Percentiles rank a stretch among this genome's conserved stretches.
These are phyloP conservation scores for Chondrostereum purpureum DNA, from an alignment of 1,284 basidiomycete genomes.

Conservation along the genomic window DNA sequence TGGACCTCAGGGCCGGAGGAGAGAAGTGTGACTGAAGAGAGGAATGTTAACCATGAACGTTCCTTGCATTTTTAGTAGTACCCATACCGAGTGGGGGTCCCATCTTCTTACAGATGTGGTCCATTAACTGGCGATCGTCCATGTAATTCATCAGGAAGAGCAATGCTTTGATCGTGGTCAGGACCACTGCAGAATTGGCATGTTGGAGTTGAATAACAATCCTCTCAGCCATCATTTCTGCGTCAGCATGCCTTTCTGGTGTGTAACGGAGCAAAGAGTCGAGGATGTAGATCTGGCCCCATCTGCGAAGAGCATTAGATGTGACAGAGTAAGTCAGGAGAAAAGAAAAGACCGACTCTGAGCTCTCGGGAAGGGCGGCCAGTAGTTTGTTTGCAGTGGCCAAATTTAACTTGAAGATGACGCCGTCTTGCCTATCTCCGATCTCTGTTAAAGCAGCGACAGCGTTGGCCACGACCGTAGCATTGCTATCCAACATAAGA, in stretches of 20 bases:
- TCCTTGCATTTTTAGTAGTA: not conserved
- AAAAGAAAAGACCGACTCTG: conserved; percentile 58
- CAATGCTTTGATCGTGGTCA: conserved; percentile 92
- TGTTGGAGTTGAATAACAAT: conserved; percentile 89
- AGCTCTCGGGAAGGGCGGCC: conserved; percentile 81
- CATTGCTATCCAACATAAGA: conserved; percentile 87
- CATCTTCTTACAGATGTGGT: conserved; percentile 94
- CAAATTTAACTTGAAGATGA: conserved; percentile 81
- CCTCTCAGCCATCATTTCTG: conserved; percentile 90
- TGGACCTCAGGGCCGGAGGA: conserved; percentile 98
- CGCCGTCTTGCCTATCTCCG: conserved; percentile 83
- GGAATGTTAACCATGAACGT: conserved; percentile 10
- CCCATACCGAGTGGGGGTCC: conserved; percentile 84
- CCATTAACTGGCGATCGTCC: conserved; percentile 80
- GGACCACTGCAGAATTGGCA: conserved; percentile 90
- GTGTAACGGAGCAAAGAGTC: conserved; percentile 92
- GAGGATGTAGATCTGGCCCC: conserved; percentile 98
- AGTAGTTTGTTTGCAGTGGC: conserved; percentile 81
- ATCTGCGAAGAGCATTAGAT: conserved; percentile 63
- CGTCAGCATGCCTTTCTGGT: conserved; percentile 82
- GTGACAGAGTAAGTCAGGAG: conserved; percentile 7
- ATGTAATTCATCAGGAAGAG: conserved; percentile 99
- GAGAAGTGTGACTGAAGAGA: conserved; percentile 73
- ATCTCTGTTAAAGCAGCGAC: conserved; percentile 93
- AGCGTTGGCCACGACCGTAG: conserved; percentile 92